Base-by-base conservation (phyloP, 1,139 yeast genomes). In the Blastobotrys buckinghamii region DNA sequence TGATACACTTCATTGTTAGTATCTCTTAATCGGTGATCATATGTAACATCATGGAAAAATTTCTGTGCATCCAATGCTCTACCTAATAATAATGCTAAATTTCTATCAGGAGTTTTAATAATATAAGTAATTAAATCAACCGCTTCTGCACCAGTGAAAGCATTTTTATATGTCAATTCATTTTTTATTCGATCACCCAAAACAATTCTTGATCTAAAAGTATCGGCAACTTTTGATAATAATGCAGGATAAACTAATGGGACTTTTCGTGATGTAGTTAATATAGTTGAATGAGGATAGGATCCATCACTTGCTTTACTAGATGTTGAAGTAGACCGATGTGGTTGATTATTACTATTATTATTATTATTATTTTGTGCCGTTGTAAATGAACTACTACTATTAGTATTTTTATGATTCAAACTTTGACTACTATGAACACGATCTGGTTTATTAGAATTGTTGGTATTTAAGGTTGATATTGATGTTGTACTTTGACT, bases 21-120 rank as follows among this genome's bases (percentile, higher is more conserved):
- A 67, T 92, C 98, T 55, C 98, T 76, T 49, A 92, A 73, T 47
- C 97, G 74, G 64, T 90, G 97, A 59, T 89, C 95, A 66, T 92
- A 92, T 0, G 97, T 87, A 26, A 90, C 97, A 68, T 92, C 98
- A 63, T 89, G 96, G 67, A 92, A 89, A 52, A 88, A 79, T 66
- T 87, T 87, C 60, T 92, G 97, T 0, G 97, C 96, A 68, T 92
- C 98, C 53, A 92, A 72, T 0, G 97, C 84, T 55, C 99, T 76
- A 20, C 98, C 98, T 45, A 94, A 71, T 43, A 92, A 70, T 44
- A 92, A 70, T 0, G 97, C 97, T 62, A 92, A 71, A 59, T 89
- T 90, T 53, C 99, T 75, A 65, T 92, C 98, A 15, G 89, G 85
- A 2, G 97, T 90, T 56, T 95, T 75, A 49, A 92, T 83, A 50